Base-by-base conservation (phyloP, 177 flowering plant genomes). In the Vitis hybrid region DNA sequence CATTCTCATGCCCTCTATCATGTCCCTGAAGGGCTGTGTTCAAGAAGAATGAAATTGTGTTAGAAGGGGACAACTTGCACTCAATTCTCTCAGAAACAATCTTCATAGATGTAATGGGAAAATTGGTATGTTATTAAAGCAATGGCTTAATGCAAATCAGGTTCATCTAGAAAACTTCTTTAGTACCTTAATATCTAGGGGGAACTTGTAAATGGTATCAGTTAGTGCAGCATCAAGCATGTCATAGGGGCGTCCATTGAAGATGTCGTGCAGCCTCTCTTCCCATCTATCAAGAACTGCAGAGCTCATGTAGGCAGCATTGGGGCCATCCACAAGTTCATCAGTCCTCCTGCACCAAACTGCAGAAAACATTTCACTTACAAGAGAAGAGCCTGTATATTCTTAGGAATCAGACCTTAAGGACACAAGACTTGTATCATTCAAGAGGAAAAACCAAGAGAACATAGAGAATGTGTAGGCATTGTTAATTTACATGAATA, bases 311-410 rank as follows among this genome's bases (percentile, higher is more conserved):
- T 81, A 74, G 2, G 5, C 52, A 1, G 94, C 88, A 31, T 88
- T 91, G 0, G 94, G 94, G 2, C 97, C 94, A 49, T 89, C 97
- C 0, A 91, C 97, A 1, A 89, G 80, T 69, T 89, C 94, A 73
- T 91, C 97, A 5, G 92, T 89, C 68, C 92, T 88, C 75, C 92
- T 82, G 73, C 94, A 88, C 97, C 97, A 91, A 49, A 87, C 97
- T 91, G 81, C 53, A 60, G 2, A 54, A 49, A 16, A 59, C 56
- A 11, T 34, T 34, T 34, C 29, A 10, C 7, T 7, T 57, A 11
- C 2, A 34, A 34, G 7, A 34, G 45, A 34, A 34, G 45, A 34
- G 5, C 45, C 29, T 26, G 29, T 26, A 26, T 26, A 26, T 34
- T 34, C 45, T 34, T 7, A 7, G 45, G 45, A 34, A 34, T 34